Evolutionary conservation across 352 stramenopile genomes (phyloP).

Genomic region (Phytophthora niederhauseri): DNA sequence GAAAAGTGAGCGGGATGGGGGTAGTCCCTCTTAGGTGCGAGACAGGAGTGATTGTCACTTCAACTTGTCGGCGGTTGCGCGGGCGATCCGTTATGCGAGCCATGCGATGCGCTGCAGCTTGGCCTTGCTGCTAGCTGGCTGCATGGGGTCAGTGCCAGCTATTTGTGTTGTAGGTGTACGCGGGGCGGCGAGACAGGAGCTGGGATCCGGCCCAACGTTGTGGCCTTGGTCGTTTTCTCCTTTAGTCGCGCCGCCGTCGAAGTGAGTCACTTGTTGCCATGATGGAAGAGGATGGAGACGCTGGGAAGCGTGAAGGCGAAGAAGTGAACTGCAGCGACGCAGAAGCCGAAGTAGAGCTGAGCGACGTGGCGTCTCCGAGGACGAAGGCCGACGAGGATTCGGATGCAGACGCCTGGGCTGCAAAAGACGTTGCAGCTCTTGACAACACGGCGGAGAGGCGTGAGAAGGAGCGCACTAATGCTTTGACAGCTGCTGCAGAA

Average conservation of each 20-base stretch:
- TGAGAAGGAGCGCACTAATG: not conserved
- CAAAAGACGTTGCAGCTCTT: not conserved
- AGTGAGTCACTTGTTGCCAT: conserved; percentile 4
- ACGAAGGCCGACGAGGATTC: not conserved
- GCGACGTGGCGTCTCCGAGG: conserved; percentile 18
- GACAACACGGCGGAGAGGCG: not conserved
- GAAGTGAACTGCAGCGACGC: conserved; percentile 5
- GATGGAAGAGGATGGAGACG: conserved; percentile 30
- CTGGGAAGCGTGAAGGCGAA: conserved; percentile 1
- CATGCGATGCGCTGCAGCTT: conserved; percentile 7
- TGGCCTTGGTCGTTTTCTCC: conserved; percentile 14
- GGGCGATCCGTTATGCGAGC: conserved; percentile 13
- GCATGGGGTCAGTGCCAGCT: not conserved
- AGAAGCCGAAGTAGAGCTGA: conserved; percentile 6
- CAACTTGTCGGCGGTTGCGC: conserved; percentile 28
- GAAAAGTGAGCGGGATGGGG: not conserved
- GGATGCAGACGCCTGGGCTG: conserved; percentile 10
- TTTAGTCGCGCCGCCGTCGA: not conserved
- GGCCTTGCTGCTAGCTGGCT: not conserved
- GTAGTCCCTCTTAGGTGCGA: conserved; percentile 12
- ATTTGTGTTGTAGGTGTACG: conserved; percentile 21
- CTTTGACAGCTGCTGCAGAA: not conserved
- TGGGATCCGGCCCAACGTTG: not conserved
- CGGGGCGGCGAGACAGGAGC: not conserved
- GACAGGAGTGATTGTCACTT: conserved; percentile 33